Evolutionary conservation across 371 early-diverging fungal genomes (phyloP).

Genomic region (Mucor saturninus): DNA sequence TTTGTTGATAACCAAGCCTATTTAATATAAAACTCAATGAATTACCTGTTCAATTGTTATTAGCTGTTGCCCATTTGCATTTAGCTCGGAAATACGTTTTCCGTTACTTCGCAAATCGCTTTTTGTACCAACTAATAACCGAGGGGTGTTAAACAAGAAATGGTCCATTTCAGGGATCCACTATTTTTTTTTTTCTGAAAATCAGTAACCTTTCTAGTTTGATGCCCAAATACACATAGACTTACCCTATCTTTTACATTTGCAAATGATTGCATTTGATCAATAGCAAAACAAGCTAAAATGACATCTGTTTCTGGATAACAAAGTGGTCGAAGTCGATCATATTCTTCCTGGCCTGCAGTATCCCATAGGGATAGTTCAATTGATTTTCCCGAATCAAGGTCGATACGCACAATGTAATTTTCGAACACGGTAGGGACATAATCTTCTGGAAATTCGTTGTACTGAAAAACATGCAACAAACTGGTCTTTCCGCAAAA

Average conservation of each 20-base stretch:
- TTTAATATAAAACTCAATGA: neutral
- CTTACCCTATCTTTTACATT: slow-evolving; percentile 40
- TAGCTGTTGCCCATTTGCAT: slow-evolving; percentile 22
- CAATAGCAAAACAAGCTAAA: slow-evolving; percentile 54
- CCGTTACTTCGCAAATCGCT: slow-evolving; percentile 18
- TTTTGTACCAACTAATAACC: slow-evolving; percentile 30
- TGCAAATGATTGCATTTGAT: slow-evolving; percentile 46
- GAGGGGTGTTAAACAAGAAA: slow-evolving; percentile 26
- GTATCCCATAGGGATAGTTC: slow-evolving; percentile 90
- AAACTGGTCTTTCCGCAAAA: slow-evolving; percentile 72
- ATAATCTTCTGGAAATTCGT: slow-evolving; percentile 62
- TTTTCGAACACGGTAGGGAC: slow-evolving; percentile 81
- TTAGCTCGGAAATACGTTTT: slow-evolving; percentile 17
- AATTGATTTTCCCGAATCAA: slow-evolving; percentile 75
- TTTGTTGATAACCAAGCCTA: neutral
- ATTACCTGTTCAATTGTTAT: slow-evolving; percentile 24
- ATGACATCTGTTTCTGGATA: slow-evolving; percentile 56
- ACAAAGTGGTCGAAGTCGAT: slow-evolving; percentile 50
- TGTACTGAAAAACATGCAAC: slow-evolving; percentile 63
- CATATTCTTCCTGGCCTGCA: slow-evolving; percentile 70
- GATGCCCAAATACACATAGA: neutral
- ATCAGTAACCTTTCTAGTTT: neutral
- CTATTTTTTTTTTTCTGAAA: neutral
- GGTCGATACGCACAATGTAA: slow-evolving; percentile 74
- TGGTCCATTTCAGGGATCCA: slow-evolving; percentile 35